A percentile compares a stretch with the other conserved stretches of the same genome.
Evolutionary conservation across 352 stramenopile species (phyloP).

Genomic region (Phytopythium helicoides): DNA sequence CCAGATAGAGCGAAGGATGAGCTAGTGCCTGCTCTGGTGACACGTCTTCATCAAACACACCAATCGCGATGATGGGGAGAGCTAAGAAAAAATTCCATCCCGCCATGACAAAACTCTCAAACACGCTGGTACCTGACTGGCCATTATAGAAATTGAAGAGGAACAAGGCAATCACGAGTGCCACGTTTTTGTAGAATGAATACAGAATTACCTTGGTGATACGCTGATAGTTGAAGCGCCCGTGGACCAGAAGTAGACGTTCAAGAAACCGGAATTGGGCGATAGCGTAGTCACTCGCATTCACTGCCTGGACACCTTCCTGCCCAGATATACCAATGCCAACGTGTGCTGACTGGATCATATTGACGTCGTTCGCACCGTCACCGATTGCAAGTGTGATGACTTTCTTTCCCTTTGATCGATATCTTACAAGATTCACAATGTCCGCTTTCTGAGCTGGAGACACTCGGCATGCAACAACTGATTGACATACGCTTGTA

Average conservation of each 20-base stretch:
- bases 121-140: slow-evolving; percentile 80
- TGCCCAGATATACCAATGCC: slow-evolving; percentile 93
- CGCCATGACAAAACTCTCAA: slow-evolving; percentile 82
- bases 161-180: slow-evolving; percentile 66
- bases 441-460: slow-evolving; percentile 83
- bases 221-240: slow-evolving; percentile 96
- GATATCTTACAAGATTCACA: slow-evolving; percentile 65
- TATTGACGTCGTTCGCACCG: slow-evolving; percentile 94
- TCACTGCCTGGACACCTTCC: slow-evolving; percentile 91
- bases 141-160: slow-evolving; percentile 85
- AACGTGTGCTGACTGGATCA: slow-evolving; percentile 94
- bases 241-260: slow-evolving; percentile 95
- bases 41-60: slow-evolving; percentile 80
- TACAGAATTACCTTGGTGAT: slow-evolving; percentile 93
- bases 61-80: slow-evolving; percentile 90
- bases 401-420: slow-evolving; percentile 37
- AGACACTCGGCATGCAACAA: slow-evolving; percentile 83
- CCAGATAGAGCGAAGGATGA: slow-evolving; percentile 56
- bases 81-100: slow-evolving; percentile 81
- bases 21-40: slow-evolving; percentile 50
- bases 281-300: slow-evolving; percentile 92
- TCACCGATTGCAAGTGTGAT: slow-evolving; percentile 93
- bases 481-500: slow-evolving; percentile 52
- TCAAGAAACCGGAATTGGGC: slow-evolving; percentile 93
- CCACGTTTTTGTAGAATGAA: slow-evolving; percentile 82